Conservation (phyloP, 1,284 basidiomycete genomes). For the Pseudozyma hubeiensis region DNA sequence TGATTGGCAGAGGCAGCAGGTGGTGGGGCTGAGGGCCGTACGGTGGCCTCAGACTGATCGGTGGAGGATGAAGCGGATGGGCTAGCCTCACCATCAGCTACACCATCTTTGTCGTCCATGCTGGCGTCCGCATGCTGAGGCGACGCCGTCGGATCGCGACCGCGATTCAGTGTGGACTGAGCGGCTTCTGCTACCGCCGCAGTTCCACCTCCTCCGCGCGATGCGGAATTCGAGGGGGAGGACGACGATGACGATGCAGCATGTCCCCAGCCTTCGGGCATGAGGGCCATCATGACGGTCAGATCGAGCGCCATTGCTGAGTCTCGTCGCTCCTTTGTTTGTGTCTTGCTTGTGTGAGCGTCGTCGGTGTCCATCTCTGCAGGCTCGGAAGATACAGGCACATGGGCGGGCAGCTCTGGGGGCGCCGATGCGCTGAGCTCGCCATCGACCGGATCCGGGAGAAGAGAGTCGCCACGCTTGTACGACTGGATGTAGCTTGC, state of each 20-base stretch:
- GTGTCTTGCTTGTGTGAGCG: conserved; percentile 1
- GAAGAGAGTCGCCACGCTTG: conserved; percentile 35
- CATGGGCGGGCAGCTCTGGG: conserved; percentile 6
- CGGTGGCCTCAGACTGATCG: conserved; percentile 44
- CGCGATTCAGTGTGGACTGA: conserved; percentile 42
- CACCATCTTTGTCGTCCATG: conserved; percentile 6
- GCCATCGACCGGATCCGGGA: conserved; percentile 17
- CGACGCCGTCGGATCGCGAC: conserved; percentile 25
- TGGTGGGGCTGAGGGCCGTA: conserved; percentile 30
- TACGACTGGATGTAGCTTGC: conserved; percentile 45
- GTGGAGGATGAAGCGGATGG: conserved; percentile 41
- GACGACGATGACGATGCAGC: conserved; percentile 8
- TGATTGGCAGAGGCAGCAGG: conserved; percentile 33
- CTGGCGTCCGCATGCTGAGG: conserved; percentile 9
- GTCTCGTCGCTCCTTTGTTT: conserved; percentile 33
- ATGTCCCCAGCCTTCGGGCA: conserved; percentile 46
- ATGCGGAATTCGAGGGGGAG: conserved; percentile 7
- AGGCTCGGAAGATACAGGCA: conserved; percentile 20
- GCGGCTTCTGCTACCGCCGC: conserved; percentile 53
- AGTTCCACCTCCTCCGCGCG: conserved; percentile 29
- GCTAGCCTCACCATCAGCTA: conserved; percentile 34
- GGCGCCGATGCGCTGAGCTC: conserved; percentile 8
- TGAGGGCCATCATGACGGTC: conserved; percentile 56
- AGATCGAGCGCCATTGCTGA: conserved; percentile 60
- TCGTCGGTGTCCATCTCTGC: not conserved